Evolutionary conservation across 2,329 filamentous ascomycete genomes (phyloP).

Genomic region (Paradendryphiella salina): DNA sequence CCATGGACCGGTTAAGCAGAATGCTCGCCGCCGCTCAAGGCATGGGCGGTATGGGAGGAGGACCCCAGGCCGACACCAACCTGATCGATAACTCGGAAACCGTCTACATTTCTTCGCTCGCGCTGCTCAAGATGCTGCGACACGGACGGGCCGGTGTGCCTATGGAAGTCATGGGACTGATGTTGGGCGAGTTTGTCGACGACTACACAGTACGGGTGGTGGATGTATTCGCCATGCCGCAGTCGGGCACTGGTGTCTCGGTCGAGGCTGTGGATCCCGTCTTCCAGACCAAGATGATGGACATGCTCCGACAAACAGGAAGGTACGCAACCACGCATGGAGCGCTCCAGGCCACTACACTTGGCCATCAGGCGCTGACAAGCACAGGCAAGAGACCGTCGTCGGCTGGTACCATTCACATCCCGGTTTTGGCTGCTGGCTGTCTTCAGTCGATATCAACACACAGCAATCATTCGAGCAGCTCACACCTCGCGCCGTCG

Average conservation of each 20-base stretch:
- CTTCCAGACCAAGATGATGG: constrained; percentile 99
- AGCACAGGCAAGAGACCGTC: constrained; percentile 82
- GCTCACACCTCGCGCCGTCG: constrained; percentile 92
- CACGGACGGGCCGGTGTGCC: constrained; percentile 96
- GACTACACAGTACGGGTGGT: constrained; percentile 98
- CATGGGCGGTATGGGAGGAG: constrained; percentile 65
- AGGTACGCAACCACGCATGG: constrained; percentile 58
- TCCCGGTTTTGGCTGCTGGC: constrained; percentile 98
- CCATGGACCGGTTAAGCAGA: constrained; percentile 89
- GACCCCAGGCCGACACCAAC: constrained; percentile 69
- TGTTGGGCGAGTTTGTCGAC: constrained; percentile 98
- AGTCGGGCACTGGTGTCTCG: constrained; percentile 96
- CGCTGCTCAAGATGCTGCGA: constrained; percentile 96
- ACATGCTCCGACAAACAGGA: constrained; percentile 97
- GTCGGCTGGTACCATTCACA: constrained; percentile 99
- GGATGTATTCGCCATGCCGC: constrained; percentile 99
- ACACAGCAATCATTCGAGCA: constrained; percentile 99
- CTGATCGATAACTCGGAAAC: constrained; percentile 99
- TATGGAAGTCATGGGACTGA: constrained; percentile 99
- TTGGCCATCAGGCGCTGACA: constrained; percentile 20
- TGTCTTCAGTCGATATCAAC: constrained; percentile 98
- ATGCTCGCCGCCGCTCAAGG: constrained; percentile 76
- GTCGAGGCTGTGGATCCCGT: constrained; percentile 98
- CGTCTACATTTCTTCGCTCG: constrained; percentile 97
- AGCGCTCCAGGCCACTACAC: not conserved